These are phyloP conservation scores for Talaromyces proteolyticus DNA, from an alignment of 495 filamentous ascomycete species.

Conservation along the genomic window DNA sequence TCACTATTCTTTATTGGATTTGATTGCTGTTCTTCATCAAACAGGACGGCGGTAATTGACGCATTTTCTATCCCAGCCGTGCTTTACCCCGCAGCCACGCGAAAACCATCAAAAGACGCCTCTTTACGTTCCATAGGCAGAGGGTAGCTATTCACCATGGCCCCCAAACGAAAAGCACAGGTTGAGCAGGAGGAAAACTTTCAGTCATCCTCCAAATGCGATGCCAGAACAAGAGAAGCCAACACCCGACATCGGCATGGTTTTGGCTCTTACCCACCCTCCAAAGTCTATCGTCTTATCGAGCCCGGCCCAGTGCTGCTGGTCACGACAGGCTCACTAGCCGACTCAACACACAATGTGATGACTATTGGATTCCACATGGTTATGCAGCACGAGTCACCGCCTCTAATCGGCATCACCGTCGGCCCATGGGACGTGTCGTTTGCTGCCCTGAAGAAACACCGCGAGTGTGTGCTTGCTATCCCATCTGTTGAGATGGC, in stretches of 20 bases:
- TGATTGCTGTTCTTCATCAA: too few species aligned
- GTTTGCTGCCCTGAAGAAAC: conserved; percentile 20
- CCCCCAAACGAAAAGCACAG: not conserved
- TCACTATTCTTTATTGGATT: too few species aligned
- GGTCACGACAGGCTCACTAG: conserved; percentile 27
- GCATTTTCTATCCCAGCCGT: too few species aligned
- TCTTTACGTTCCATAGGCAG: too few species aligned
- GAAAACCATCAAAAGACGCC: too few species aligned
- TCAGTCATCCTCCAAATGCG: not conserved
- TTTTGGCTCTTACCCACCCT: conserved; percentile 21
- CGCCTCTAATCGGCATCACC: conserved; percentile 24
- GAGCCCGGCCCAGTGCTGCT: conserved; percentile 29
- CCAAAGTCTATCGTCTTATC: conserved; percentile 26
- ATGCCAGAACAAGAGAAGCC: not conserved
- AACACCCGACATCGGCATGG: too few species aligned
- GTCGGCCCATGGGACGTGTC: conserved; percentile 30
- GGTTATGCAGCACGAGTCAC: conserved; percentile 29
- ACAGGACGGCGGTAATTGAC: too few species aligned
- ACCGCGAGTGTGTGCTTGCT: conserved; percentile 25
- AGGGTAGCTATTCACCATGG: too few species aligned
- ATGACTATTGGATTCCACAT: conserved; percentile 35
- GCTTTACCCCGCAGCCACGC: too few species aligned
- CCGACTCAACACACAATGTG: conserved; percentile 24
- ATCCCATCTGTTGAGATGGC: conserved; percentile 23
- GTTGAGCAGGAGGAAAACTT: not conserved